Evolutionary conservation across 2,329 filamentous ascomycete genomes (phyloP).

Genomic region (Fusarium torulosum): DNA sequence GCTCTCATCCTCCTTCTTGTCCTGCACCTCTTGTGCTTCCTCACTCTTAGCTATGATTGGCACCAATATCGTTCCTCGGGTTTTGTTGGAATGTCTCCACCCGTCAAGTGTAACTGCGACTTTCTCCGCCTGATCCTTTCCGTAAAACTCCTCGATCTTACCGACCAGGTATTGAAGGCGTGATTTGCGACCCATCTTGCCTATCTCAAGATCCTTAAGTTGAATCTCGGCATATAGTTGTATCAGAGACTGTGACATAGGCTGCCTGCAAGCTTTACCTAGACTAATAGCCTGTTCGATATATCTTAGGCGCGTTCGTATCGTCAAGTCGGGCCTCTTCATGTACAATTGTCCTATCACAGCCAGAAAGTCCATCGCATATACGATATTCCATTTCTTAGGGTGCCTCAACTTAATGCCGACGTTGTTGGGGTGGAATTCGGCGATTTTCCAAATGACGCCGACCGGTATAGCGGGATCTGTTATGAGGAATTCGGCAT

Average conservation of each 20-base stretch:
- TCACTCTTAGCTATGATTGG: neutral
- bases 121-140: slow-evolving; percentile 34
- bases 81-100: slow-evolving; percentile 43
- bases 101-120: slow-evolving; percentile 33
- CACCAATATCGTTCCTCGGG: neutral
- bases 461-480: slow-evolving; percentile 45
- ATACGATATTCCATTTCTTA: slow-evolving; percentile 12
- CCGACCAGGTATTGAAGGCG: slow-evolving; percentile 51
- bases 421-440: slow-evolving; percentile 28
- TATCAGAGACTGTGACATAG: slow-evolving; percentile 47
- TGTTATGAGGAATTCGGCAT: slow-evolving; percentile 52
- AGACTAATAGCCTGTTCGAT: slow-evolving; percentile 47
- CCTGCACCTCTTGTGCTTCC: neutral
- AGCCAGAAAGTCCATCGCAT: slow-evolving; percentile 47
- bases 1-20: neutral
- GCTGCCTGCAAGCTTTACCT: slow-evolving; percentile 42
- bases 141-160: slow-evolving; percentile 48
- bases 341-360: slow-evolving; percentile 51
- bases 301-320: slow-evolving; percentile 50
- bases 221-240: slow-evolving; percentile 47
- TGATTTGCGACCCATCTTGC: slow-evolving; percentile 50
- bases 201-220: slow-evolving; percentile 52
- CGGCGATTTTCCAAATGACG: slow-evolving; percentile 49
- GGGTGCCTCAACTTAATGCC: slow-evolving; percentile 2
- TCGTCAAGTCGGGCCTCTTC: slow-evolving; percentile 46